Evolutionary conservation across 2,329 filamentous ascomycete genomes (phyloP), one percentile per base, ranked within the genome.

Genomic region (Neofusicoccum parvum): DNA sequence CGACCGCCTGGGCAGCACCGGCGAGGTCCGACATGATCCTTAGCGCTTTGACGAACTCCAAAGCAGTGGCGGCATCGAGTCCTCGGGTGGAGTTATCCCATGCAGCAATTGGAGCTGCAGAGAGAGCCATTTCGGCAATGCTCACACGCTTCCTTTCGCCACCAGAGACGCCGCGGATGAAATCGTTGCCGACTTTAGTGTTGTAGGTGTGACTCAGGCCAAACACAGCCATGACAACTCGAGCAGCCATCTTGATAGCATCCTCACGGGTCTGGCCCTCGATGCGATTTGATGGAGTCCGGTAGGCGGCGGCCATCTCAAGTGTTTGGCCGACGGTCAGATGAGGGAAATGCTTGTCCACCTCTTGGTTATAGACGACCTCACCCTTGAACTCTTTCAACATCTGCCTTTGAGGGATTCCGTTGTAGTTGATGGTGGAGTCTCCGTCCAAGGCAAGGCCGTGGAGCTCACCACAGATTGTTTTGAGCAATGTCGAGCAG

Each of bases 401-500:
- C 78, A 82, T 82, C 45, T 77, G 74, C 34, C 72, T 67, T 70
- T 76, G 73, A 65, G 78, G 65, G 17, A 78, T 76, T 7, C 58
- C 65, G 63, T 89, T 85, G 74, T 90, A 91, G 71, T 88, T 84
- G 23, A 91, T 81, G 0, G 72, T 71, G 0, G 86, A 85, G 1
- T 79, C 65, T 0, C 83, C 72, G 27, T 83, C 85, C 2, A 88
- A 70, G 11, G 81, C 75, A 20, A 90, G 77, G 0, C 88, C 88
- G 54, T 87, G 79, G 11, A 87, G 79, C 72, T 90, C 85, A 45
- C 87, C 87, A 15, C 80, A 83, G 32, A 90, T 78, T 0, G 87
- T 82, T 76, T 89, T 90, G 9, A 90, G 79, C 0, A 90, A 77
- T 0, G 88, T 90, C 59, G 82, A 86, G 74, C 88, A 90, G 5